Base-by-base conservation (phyloP, 169 alveolate genomes). In the Sarcocystis neurona region DNA sequence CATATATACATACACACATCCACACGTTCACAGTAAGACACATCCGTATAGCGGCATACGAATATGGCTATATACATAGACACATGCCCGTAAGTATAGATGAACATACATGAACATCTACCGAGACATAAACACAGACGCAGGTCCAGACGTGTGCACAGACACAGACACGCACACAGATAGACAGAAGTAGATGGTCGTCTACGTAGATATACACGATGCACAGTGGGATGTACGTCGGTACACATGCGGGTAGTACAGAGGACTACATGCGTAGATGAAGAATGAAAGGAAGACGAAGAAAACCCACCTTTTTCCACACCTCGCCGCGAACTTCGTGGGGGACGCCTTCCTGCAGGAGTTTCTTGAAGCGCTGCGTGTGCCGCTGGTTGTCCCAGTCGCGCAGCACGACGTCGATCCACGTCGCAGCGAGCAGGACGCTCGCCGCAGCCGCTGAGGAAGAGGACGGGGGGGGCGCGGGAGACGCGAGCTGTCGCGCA, bases 291-390 rank as follows among this genome's bases (percentile, higher is more conserved):
- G n/a, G n/a, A n/a, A n/a, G n/a, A n/a, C n/a, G n/a, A n/a, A n/a
- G n/a, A n/a, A n/a, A n/a, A n/a, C n/a, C n/a, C n/a, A n/a, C n/a
- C 53, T 79, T 47, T 74, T 48, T 79, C 87, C 87, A 56, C 27
- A 66, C 80, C 47, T 75, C 82, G 46, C 91, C 91, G 15, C 91
- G 78, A 2, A 87, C 86, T 23, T 87, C 91, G 20, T 74, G 79
- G 20, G 91, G 91, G 2, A 87, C 80, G 37, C 91, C 91, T 15
- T 2, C 53, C 46, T 66, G 77, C 37, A 87, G 48, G 39, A 87
- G 48, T 34, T 23, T 32, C 20, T 48, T 27, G 72, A 60, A 53
- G 43, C 18, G 75, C 43, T 34, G n/a, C 30, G 88, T 8, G 56
- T 32, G 46, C 46, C 60, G 68, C 63, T 82, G 79, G 58, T 23